A percentile compares a stretch with the other conserved stretches of the same genome.
Evolutionary conservation across 2,329 filamentous ascomycete species (phyloP).

Genomic region (Leptographium procerum): DNA sequence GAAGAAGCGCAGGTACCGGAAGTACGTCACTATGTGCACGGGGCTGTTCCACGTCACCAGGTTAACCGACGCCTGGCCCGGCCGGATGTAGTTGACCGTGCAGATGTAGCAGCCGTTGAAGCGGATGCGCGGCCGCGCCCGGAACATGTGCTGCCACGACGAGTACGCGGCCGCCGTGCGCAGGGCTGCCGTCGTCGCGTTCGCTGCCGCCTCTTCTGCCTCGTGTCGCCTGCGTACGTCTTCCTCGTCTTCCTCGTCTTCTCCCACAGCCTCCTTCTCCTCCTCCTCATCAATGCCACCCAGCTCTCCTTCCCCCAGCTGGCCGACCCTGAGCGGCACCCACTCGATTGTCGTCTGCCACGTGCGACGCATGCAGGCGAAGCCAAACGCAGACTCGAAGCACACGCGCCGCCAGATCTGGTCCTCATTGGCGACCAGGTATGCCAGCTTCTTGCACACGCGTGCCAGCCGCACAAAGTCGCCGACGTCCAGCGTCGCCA

Average conservation of each 20-base stretch:
- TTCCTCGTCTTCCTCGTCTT: conserved; percentile 1
- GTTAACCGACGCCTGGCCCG: conserved; percentile 61
- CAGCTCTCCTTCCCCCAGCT: background rate
- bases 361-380: conserved; percentile 70
- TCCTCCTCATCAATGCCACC: conserved; percentile 8
- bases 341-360: conserved; percentile 54
- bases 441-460: conserved; percentile 82
- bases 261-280: conserved; percentile 6
- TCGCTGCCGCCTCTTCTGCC: background rate
- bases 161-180: conserved; percentile 23
- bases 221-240: conserved; percentile 10
- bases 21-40: conserved; percentile 94
- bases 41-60: conserved; percentile 68
- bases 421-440: conserved; percentile 73
- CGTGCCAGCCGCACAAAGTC: conserved; percentile 64
- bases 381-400: conserved; percentile 61
- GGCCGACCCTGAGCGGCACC: conserved; percentile 32
- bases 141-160: conserved; percentile 63
- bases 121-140: conserved; percentile 69
- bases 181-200: conserved; percentile 28
- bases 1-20: conserved; percentile 91
- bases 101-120: conserved; percentile 96
- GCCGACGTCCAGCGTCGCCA: conserved; percentile 64
- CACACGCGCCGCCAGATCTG: conserved; percentile 75
- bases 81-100: conserved; percentile 87